phyloP scores from a whole-genome alignment of 2,329 filamentous ascomycete genomes.

The Didymella glomerata region DNA sequence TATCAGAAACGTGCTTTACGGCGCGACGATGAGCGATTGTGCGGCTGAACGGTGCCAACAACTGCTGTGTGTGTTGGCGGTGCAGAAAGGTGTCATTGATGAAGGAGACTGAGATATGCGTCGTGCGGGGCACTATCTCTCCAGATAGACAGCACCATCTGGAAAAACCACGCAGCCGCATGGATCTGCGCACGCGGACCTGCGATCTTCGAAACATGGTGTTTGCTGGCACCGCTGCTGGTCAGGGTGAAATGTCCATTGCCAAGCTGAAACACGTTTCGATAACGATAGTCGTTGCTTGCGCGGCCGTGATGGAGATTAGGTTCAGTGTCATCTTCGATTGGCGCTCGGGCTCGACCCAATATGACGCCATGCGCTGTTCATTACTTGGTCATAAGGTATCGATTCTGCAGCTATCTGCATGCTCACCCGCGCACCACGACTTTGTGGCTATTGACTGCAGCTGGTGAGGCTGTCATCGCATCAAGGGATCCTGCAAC shows the following conservation, averaged over 20 bases:
- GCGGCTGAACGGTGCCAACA: slow-evolving; percentile 2
- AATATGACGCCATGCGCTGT: slow-evolving; percentile 5
- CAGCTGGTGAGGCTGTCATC: background rate
- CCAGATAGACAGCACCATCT: slow-evolving; percentile 14
- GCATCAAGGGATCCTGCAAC: background rate
- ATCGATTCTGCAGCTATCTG: slow-evolving; percentile 3
- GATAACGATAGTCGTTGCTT: slow-evolving; percentile 17
- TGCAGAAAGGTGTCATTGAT: background rate
- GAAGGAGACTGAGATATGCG: slow-evolving; percentile 1
- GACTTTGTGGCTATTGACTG: slow-evolving; percentile 1
- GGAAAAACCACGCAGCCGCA: slow-evolving; percentile 7
- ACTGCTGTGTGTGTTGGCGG: background rate
- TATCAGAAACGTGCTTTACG: slow-evolving; percentile 9
- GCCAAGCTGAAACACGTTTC: slow-evolving; percentile 15
- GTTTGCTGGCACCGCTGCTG: background rate
- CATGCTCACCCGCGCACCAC: background rate
- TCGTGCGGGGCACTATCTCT: slow-evolving; percentile 2
- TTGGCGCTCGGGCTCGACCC: slow-evolving; percentile 1
- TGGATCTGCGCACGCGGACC: background rate
- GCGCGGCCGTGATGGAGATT: slow-evolving; percentile 6
- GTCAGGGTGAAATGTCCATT: background rate
- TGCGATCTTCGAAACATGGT: slow-evolving; percentile 4
- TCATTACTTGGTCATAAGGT: background rate
- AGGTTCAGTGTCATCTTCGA: background rate
- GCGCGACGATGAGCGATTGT: background rate